Evolutionary conservation across 2,329 filamentous ascomycete genomes (phyloP), one percentile per base, ranked within the genome.

Genomic region (Zalaria obscura): DNA sequence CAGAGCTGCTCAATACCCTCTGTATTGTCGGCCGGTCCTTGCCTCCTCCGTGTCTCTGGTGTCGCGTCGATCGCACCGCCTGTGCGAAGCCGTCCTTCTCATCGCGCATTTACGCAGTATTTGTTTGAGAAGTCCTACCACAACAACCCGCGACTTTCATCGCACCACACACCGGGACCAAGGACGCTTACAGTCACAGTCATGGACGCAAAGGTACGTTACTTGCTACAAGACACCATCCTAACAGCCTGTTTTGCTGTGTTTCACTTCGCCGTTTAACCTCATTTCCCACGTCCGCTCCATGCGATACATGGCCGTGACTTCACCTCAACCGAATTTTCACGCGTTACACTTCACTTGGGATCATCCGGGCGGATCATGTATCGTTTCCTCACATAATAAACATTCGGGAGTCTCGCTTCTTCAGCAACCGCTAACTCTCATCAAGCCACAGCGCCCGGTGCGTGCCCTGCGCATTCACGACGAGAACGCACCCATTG

Each of bases 391-490:
- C 2, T 32, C 29, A 7, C n/a, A n/a, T 32, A 2, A 32, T n/a
- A n/a, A 32, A 7, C n/a, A 32, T 32, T 32, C 29, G n/a, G 2
- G 29, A 7, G 7, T 32, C 29, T 7, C n/a, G 7, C 29, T 32
- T 32, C n/a, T 7, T 32, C n/a, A 32, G 7, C 7, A 32, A 7
- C n/a, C 29, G 7, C 29, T n/a, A 32, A 32, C 51, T 52, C 45
- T 47, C 29, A 7, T n/a, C 7, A 32, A 89, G 84, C 83, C 83
- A 47, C 80, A 82, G 61, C 75, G 82, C 61, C 75, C 73, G 38
- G 50, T 68, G 51, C 73, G 77, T 55, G 61, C 66, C 38, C 61
- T 78, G 58, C 73, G 75, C 59, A 66, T 72, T 53, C 70, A 71
- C 56, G 81, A 86, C 64, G 85, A 93, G 63, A 91, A 91, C 61